phyloP scores from a whole-genome alignment of 148 eudicot species.

The Drosera capensis region DNA sequence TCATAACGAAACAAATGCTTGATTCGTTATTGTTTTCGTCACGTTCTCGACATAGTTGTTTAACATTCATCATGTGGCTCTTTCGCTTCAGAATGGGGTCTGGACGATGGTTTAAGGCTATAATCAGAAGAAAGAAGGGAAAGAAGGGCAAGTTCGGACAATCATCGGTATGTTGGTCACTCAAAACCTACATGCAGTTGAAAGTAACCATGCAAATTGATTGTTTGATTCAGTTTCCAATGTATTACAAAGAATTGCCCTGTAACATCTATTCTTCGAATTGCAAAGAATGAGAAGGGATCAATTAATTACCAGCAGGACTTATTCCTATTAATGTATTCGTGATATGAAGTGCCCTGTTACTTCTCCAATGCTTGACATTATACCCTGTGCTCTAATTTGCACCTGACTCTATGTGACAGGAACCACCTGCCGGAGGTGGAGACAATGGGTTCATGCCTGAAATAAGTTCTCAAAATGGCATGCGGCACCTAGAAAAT shows the following conservation, averaged over 20 bases:
- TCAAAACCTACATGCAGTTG: not conserved
- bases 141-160: constrained; percentile 32
- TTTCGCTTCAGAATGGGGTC: constrained; percentile 82
- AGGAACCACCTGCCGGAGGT: constrained; percentile 24
- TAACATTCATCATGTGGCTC: too few relatives aligned
- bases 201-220: not conserved
- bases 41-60: too few relatives aligned
- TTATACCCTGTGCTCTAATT: not conserved
- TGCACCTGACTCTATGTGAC: constrained; percentile 6
- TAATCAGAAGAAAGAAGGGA: constrained; percentile 52
- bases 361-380: not conserved
- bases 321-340: not conserved
- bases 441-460: constrained; percentile 20
- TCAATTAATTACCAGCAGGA: too few relatives aligned
- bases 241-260: not conserved
- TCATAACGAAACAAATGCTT: too few relatives aligned
- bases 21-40: too few relatives aligned
- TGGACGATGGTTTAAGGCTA: constrained; percentile 72
- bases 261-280: too few relatives aligned
- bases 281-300: too few relatives aligned
- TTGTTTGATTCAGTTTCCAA: not conserved
- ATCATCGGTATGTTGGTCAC: constrained; percentile 31
- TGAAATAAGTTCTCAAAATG: constrained; percentile 9
- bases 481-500: constrained; percentile 9
- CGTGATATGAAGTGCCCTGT: not conserved